A percentile compares a stretch with the other conserved stretches of the same genome.
Evolutionary conservation across 768 basidiomycete genomes (phyloP).

Genomic region (Rhodotorula diobovata): DNA sequence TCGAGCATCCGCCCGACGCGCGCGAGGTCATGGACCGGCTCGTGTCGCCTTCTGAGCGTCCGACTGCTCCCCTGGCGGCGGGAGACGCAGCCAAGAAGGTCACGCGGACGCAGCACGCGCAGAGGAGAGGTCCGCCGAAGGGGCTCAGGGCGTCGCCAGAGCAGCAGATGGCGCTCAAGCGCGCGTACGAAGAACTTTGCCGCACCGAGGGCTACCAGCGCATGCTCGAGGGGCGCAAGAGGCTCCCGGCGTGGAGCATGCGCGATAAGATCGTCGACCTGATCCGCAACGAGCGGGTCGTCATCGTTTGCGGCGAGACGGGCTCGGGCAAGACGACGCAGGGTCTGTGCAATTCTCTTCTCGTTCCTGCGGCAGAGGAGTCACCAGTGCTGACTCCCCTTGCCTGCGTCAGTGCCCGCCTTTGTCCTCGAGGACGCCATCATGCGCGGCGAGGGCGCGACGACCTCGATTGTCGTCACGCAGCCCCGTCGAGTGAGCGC

Average conservation of each 20-base stretch:
- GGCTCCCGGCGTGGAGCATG: slow-evolving; percentile 71
- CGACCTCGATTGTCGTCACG: slow-evolving; percentile 73
- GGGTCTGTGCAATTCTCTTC: slow-evolving; percentile 49
- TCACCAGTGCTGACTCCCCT: neutral
- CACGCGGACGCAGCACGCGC: slow-evolving; percentile 2
- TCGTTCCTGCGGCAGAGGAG: too few species aligned
- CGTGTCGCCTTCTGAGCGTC: slow-evolving; percentile 37
- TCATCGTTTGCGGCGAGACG: slow-evolving; percentile 86
- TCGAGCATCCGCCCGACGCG: slow-evolving; percentile 65
- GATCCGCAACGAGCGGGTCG: slow-evolving; percentile 60
- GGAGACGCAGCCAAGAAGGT: slow-evolving; percentile 11
- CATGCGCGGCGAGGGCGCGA: slow-evolving; percentile 56
- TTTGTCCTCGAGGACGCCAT: slow-evolving; percentile 84
- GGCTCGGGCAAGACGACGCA: slow-evolving; percentile 92
- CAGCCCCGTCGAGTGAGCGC: slow-evolving; percentile 87
- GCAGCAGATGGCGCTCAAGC: slow-evolving; percentile 37
- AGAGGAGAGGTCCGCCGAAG: neutral
- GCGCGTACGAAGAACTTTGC: slow-evolving; percentile 42
- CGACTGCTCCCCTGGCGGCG: slow-evolving; percentile 16
- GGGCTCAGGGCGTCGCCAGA: slow-evolving; percentile 28
- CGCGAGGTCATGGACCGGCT: slow-evolving; percentile 63
- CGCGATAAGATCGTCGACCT: slow-evolving; percentile 60
- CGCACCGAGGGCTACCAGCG: slow-evolving; percentile 51
- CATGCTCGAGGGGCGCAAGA: slow-evolving; percentile 58
- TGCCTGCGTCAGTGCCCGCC: slow-evolving; percentile 62